Conservation (phyloP, 2,329 filamentous ascomycete genomes). For the Xylariaceae sp. region DNA sequence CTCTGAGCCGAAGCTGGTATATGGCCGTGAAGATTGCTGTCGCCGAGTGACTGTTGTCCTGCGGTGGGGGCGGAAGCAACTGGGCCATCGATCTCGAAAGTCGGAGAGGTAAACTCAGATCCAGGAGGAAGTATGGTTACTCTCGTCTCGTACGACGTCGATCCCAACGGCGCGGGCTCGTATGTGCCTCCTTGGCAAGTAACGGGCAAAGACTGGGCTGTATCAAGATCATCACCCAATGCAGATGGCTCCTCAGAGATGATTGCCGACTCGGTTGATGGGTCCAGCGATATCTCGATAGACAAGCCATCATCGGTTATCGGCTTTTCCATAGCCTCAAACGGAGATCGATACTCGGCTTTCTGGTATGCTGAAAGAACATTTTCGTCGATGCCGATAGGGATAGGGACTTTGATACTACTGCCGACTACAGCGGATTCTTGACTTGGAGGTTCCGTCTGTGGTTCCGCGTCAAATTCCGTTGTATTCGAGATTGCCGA, state of each 20-base stretch:
- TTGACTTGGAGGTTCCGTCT: slow-evolving; percentile 48
- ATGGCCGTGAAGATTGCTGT: slow-evolving; percentile 11
- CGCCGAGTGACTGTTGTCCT: slow-evolving; percentile 9
- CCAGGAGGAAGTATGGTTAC: slow-evolving; percentile 46
- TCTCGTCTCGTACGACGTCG: slow-evolving; percentile 39
- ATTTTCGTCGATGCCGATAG: slow-evolving; percentile 13
- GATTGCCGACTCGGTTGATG: slow-evolving; percentile 23
- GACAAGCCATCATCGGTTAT: slow-evolving; percentile 34
- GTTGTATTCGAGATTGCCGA: slow-evolving; percentile 60
- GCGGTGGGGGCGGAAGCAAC: slow-evolving; percentile 1
- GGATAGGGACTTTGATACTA: slow-evolving; percentile 18
- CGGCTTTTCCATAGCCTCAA: slow-evolving; percentile 43
- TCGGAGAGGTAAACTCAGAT: slow-evolving; percentile 31
- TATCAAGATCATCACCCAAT: slow-evolving; percentile 22
- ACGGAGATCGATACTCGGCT: slow-evolving; percentile 46
- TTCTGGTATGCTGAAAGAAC: slow-evolving; percentile 26
- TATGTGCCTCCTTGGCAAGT: slow-evolving; percentile 34
- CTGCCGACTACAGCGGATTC: slow-evolving; percentile 22
- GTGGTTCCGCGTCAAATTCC: slow-evolving; percentile 68
- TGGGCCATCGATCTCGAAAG: slow-evolving; percentile 9
- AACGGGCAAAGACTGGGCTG: slow-evolving; percentile 27
- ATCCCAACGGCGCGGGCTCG: slow-evolving; percentile 36
- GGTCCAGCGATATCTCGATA: slow-evolving; percentile 38
- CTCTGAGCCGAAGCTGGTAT: slow-evolving; percentile 5
- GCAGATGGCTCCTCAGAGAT: slow-evolving; percentile 24